A percentile compares a stretch with the other conserved stretches of the same genome.
phyloP scores from a whole-genome alignment of 2,329 filamentous ascomycete species.

The Lasiodiplodia hormozganensis region DNA sequence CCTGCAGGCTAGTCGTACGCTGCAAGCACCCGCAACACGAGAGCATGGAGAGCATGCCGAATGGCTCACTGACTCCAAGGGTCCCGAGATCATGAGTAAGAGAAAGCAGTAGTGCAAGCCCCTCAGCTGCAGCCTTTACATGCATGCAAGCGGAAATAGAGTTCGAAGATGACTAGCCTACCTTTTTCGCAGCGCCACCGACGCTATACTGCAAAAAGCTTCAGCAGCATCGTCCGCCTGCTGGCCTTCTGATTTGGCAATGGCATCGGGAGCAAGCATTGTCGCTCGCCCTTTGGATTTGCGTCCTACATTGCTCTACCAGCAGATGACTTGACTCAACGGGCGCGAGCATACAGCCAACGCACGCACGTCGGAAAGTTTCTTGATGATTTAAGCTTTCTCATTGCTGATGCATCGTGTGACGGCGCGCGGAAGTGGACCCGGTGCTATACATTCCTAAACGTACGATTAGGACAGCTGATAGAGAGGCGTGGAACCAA shows the following conservation, averaged over 20 bases:
- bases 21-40: slow-evolving; percentile 24
- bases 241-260: not conserved
- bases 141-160: slow-evolving; percentile 27
- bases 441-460: slow-evolving; percentile 9
- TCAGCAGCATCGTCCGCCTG: not conserved
- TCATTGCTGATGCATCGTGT: not conserved
- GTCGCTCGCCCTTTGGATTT: not conserved
- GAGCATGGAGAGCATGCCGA: slow-evolving; percentile 11
- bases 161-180: slow-evolving; percentile 18
- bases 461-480: slow-evolving; percentile 7
- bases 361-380: slow-evolving; percentile 17
- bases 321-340: not conserved
- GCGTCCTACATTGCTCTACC: not conserved
- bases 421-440: not conserved
- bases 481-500: not conserved
- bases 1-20: slow-evolving; percentile 14
- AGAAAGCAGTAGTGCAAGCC: slow-evolving; percentile 12
- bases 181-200: slow-evolving; percentile 16
- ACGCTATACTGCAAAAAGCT: slow-evolving; percentile 12
- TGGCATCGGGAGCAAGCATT: slow-evolving; percentile 6
- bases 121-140: not conserved
- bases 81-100: slow-evolving; percentile 10
- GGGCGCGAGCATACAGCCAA: not conserved
- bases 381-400: slow-evolving; percentile 14
- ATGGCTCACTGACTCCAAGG: not conserved